Evolutionary conservation across 2,329 filamentous ascomycete genomes (phyloP).

Genomic region (Chrysoporthe cubensis): DNA sequence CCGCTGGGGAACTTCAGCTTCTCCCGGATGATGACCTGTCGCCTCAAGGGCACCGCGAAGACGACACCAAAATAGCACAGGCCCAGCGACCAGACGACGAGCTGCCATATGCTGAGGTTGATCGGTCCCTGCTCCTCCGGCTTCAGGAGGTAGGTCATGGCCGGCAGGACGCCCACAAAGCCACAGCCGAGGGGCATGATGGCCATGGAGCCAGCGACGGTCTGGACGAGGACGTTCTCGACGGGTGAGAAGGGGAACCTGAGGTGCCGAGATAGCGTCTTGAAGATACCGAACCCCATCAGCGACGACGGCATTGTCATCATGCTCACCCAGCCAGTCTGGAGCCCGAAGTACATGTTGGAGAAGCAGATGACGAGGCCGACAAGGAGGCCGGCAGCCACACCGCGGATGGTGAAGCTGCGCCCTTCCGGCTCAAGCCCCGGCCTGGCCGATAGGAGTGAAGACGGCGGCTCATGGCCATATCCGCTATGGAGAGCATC

Average conservation of each 20-base stretch:
- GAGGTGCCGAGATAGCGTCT: constrained; percentile 72
- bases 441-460: constrained; percentile 2
- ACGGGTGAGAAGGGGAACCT: constrained; percentile 86
- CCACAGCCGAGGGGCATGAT: constrained; percentile 97
- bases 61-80: constrained; percentile 97
- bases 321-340: constrained; percentile 64
- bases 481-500: neutral
- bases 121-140: constrained; percentile 79
- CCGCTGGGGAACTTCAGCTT: constrained; percentile 93
- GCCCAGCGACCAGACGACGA: constrained; percentile 89
- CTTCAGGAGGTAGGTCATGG: constrained; percentile 82
- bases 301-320: constrained; percentile 98
- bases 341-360: constrained; percentile 98
- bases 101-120: constrained; percentile 70
- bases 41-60: constrained; percentile 89
- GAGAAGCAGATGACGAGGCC: constrained; percentile 93
- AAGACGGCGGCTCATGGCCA: neutral
- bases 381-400: constrained; percentile 79
- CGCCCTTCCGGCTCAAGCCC: constrained; percentile 48
- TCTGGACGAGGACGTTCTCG: constrained; percentile 96
- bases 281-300: constrained; percentile 94
- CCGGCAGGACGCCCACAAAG: constrained; percentile 89
- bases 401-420: constrained; percentile 84
- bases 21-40: constrained; percentile 91
- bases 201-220: constrained; percentile 90